Evolutionary conservation across 768 basidiomycete species (phyloP).

Genomic region (Calocybe gangraenosa): DNA sequence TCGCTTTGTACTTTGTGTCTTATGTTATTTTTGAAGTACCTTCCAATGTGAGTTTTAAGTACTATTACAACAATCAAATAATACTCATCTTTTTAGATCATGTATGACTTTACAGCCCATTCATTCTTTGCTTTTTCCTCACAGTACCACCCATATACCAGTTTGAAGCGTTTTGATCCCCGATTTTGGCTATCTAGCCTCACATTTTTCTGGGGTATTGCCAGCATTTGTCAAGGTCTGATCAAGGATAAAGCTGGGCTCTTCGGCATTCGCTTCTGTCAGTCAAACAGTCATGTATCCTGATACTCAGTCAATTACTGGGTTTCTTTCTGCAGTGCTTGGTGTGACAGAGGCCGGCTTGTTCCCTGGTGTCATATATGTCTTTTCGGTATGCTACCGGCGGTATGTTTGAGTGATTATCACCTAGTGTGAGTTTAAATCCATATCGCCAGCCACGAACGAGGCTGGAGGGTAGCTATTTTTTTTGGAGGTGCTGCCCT

Average conservation of each 20-base stretch:
- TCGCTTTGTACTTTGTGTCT: constrained; percentile 58
- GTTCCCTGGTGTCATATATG: constrained; percentile 54
- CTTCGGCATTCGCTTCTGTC: constrained; percentile 51
- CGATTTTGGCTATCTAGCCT: constrained; percentile 56
- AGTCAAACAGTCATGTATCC: constrained; percentile 13
- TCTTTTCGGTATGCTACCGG: constrained; percentile 58
- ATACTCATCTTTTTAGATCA: constrained; percentile 28
- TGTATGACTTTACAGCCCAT: constrained; percentile 23
- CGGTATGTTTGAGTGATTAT: constrained; percentile 20
- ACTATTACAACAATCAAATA: not conserved
- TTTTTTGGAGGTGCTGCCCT: constrained; percentile 61
- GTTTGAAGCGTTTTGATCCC: constrained; percentile 58
- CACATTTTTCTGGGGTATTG: constrained; percentile 57
- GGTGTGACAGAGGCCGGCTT: constrained; percentile 58
- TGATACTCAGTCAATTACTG: not conserved
- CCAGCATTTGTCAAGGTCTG: constrained; percentile 51
- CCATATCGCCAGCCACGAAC: constrained; percentile 40
- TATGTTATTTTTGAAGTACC: constrained; percentile 62
- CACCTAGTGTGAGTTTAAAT: not conserved
- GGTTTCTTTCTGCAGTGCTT: constrained; percentile 34
- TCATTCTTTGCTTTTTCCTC: not conserved
- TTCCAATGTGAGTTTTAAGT: constrained; percentile 39
- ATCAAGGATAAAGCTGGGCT: constrained; percentile 49
- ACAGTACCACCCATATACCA: constrained; percentile 13
- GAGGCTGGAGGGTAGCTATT: constrained; percentile 57